These are phyloP conservation scores for Daldinia eschscholtzii DNA, from an alignment of 2,329 filamentous ascomycete genomes.

Conservation along the genomic window DNA sequence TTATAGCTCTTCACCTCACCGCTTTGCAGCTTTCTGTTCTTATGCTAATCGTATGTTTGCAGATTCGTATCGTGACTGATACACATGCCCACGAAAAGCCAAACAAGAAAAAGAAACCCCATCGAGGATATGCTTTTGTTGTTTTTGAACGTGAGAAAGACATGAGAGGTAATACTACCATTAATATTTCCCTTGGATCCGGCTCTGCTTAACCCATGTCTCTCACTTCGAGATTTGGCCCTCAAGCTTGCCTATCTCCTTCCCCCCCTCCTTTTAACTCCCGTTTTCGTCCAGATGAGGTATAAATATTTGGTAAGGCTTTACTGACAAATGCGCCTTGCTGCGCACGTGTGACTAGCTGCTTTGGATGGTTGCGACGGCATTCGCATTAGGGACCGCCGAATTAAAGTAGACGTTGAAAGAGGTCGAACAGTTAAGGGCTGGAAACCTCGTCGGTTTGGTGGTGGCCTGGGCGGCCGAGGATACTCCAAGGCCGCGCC, in stretches of 20 bases:
- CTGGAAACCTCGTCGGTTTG: constrained; percentile 92
- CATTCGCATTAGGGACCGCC: constrained; percentile 90
- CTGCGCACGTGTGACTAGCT: constrained; percentile 75
- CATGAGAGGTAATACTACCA: constrained; percentile 90
- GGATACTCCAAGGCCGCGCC: constrained; percentile 88
- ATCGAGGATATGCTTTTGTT: constrained; percentile 94
- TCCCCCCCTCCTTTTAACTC: constrained; percentile 18
- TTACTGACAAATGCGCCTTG: constrained; percentile 76
- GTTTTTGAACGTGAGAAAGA: constrained; percentile 98
- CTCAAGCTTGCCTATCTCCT: constrained; percentile 69
- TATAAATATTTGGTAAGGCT: constrained; percentile 69
- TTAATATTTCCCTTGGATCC: constrained; percentile 55
- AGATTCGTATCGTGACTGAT: constrained; percentile 91
- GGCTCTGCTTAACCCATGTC: constrained; percentile 53
- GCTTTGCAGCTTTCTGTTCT: background rate
- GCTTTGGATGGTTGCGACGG: constrained; percentile 89
- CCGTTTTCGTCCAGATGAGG: constrained; percentile 51
- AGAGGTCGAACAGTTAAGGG: constrained; percentile 92
- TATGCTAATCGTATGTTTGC: constrained; percentile 35
- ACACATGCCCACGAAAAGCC: constrained; percentile 75
- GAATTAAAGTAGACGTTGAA: constrained; percentile 95
- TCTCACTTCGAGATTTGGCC: constrained; percentile 65
- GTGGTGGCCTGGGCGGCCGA: constrained; percentile 90
- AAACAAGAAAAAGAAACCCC: constrained; percentile 83
- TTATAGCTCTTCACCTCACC: constrained; percentile 12